These are phyloP conservation scores for Fusarium sp. DNA, from an alignment of 2,329 filamentous ascomycete species.

Conservation along the genomic window DNA sequence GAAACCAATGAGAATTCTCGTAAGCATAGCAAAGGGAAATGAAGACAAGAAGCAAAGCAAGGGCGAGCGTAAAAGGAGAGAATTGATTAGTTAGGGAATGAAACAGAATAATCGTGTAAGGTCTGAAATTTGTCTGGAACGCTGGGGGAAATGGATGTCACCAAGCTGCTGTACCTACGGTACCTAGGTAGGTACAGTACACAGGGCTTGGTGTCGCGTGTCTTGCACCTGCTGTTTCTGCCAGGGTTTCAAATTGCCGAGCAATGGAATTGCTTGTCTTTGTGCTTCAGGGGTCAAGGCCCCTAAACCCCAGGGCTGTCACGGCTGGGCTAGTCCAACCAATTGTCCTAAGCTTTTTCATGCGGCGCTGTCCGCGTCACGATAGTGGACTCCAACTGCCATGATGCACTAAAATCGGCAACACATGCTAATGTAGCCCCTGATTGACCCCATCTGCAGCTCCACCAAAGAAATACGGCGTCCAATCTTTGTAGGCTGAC, in stretches of 20 bases:
- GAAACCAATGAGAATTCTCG: constrained; percentile 21
- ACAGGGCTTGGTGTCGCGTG: constrained; percentile 39
- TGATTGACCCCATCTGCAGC: constrained; percentile 22
- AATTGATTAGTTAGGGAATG: constrained; percentile 8
- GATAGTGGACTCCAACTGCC: constrained; percentile 41
- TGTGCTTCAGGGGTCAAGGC: constrained; percentile 39
- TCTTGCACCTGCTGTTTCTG: constrained; percentile 27
- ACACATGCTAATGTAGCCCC: constrained; percentile 34
- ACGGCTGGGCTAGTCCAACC: constrained; percentile 2
- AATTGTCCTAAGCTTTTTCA: constrained; percentile 27
- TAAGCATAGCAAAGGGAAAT: constrained; percentile 38
- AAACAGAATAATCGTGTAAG: constrained; percentile 28
- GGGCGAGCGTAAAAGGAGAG: constrained; percentile 10
- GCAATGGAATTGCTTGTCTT: constrained; percentile 46
- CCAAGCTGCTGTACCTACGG: constrained; percentile 14
- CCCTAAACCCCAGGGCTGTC: constrained; percentile 24
- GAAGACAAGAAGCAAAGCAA: constrained; percentile 1
- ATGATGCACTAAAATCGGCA: constrained; percentile 47
- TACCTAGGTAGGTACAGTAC: constrained; percentile 13
- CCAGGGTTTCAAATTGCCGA: constrained; percentile 43
- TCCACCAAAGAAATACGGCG: constrained; percentile 24
- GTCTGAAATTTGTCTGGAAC: constrained; percentile 40
- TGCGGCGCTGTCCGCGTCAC: constrained; percentile 40
- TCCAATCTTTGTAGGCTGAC: constrained; percentile 33
- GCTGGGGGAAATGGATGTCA: constrained; percentile 29